These are phyloP conservation scores for Cryptosporidium sp. DNA, from an alignment of 169 alveolate genomes.

Conservation along the genomic window DNA sequence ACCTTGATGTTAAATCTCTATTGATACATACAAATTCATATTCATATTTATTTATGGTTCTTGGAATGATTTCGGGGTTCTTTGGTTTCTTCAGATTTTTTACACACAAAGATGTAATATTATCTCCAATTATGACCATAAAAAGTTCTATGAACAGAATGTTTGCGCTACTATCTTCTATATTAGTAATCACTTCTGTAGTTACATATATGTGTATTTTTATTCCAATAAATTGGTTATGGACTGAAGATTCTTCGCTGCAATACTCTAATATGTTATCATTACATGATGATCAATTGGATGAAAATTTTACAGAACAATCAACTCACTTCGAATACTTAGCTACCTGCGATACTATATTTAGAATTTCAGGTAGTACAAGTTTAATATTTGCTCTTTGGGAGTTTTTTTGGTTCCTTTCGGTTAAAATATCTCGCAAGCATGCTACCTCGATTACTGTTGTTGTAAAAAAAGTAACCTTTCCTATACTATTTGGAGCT, in stretches of 20 bases:
- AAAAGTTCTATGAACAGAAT: constrained; percentile 41
- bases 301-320: neutral
- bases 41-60: constrained; percentile 33
- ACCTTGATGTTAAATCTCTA: constrained; percentile 16
- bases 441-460: constrained; percentile 72
- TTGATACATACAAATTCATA: constrained; percentile 43
- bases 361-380: constrained; percentile 35
- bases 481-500: constrained; percentile 40
- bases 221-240: constrained; percentile 47
- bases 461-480: constrained; percentile 40
- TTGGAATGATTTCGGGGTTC: constrained; percentile 15
- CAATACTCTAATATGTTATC: neutral
- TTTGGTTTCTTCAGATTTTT: constrained; percentile 23
- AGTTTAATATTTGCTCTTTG: constrained; percentile 35
- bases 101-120: constrained; percentile 50
- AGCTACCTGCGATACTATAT: constrained; percentile 8
- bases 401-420: constrained; percentile 62
- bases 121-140: constrained; percentile 30
- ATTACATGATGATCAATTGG: neutral
- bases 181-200: constrained; percentile 14
- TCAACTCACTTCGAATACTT: constrained; percentile 4
- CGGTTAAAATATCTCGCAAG: constrained; percentile 37
- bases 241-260: constrained; percentile 24
- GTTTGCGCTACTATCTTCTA: constrained; percentile 39
- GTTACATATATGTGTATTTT: constrained; percentile 11